Conservation (phyloP, 257 asterid genomes). For the Rehmannia glutinosa region DNA sequence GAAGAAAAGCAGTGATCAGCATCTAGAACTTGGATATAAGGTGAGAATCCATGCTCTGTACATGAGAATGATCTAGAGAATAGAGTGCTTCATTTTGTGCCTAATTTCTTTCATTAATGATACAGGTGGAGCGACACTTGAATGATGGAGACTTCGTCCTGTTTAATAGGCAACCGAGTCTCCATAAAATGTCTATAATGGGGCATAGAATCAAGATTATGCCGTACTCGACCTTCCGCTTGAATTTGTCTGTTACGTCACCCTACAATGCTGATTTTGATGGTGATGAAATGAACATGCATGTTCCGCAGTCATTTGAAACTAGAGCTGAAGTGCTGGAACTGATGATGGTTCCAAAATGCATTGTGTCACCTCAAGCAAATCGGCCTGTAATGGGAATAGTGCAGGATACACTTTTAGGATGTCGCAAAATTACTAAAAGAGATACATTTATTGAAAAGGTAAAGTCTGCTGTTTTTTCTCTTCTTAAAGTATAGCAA, state of each 20-base stretch:
- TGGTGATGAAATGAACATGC: conserved; percentile 99
- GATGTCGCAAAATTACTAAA: conserved; percentile 94
- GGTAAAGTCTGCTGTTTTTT: conserved; percentile 37
- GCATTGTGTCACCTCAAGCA: conserved; percentile 94
- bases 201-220: conserved; percentile 97
- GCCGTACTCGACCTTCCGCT: conserved; percentile 98
- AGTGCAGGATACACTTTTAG: conserved; percentile 95
- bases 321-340: conserved; percentile 98
- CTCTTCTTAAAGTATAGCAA: not conserved
- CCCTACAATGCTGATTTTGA: conserved; percentile 99
- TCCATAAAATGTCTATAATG: conserved; percentile 99
- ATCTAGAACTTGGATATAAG: conserved; percentile 96
- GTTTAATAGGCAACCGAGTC: conserved; percentile 97
- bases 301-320: conserved; percentile 99
- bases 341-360: conserved; percentile 98
- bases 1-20: conserved; percentile 97
- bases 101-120: conserved; percentile 18
- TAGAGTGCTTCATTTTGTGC: conserved; percentile 9
- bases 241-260: conserved; percentile 94
- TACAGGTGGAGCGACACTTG: conserved; percentile 98
- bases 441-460: conserved; percentile 96
- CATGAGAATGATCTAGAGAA: not conserved
- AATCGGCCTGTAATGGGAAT: conserved; percentile 99
- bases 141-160: conserved; percentile 97
- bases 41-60: conserved; percentile 26